Base-by-base conservation (phyloP, 306 rosid genomes). In the Phaseolus lunatus region DNA sequence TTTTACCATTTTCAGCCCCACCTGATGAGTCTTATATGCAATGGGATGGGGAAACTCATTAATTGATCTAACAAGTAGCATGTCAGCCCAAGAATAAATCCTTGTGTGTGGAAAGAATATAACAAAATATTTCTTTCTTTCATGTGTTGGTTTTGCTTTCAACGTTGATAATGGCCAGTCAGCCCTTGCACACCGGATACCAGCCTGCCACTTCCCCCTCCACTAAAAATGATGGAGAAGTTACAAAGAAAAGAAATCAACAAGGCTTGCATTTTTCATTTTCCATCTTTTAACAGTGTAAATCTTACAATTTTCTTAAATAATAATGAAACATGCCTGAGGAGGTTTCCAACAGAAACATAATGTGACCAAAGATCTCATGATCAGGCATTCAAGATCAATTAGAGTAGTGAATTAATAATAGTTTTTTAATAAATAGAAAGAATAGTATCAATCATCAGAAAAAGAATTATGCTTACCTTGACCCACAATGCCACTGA, bases 161-260 rank as follows among this genome's bases (percentile, higher is more conserved):
- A 96, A 82, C 82, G 97, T 90, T 37, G 98, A 87, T 78, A 96
- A 85, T 0, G 99, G 99, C 96, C 97, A 92, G 84, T 96, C 99
- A 64, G 96, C 98, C 85, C 94, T 88, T 23, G 92, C 88, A 73
- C 99, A 96, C 84, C 97, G 87, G 78, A 96, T 91, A 77, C 99
- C 98, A 59, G 97, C 93, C 86, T 91, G 92, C 99, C 99, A 92
- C 87, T 89, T 96, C 74, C 99, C 99, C 81, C 99, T 89, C 97
- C 99, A 89, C 99, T 96, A 84, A 85, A 84, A 64, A 49, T 72
- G 83, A 83, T 39, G 78, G 45, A 61, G 43, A 67, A 81, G 31
- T 37, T 47, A 53, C 52, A 82, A 64, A 63, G 37, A 61, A 78
- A 76, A 77, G n/a, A 49, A 80, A 69, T 84, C 59, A 87, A 80